Conservation (phyloP, 208 protist genomes). For the Angomonas desouzai region DNA sequence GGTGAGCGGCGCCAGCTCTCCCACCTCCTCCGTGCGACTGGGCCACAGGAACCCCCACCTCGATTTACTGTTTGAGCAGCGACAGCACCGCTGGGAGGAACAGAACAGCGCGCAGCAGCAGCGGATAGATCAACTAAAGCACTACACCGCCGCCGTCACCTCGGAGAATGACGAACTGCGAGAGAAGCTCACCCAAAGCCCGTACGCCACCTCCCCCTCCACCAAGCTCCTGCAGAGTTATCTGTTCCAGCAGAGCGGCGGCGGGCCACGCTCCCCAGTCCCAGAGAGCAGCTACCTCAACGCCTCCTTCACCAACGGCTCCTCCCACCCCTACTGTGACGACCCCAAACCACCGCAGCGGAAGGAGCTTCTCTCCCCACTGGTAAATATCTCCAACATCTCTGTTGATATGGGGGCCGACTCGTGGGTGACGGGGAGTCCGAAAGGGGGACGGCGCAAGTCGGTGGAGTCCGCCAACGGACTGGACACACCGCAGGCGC, state of each 20-base stretch:
- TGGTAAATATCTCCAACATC: neutral
- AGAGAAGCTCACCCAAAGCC: neutral
- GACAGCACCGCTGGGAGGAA: neutral
- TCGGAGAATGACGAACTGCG: neutral
- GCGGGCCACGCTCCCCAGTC: neutral
- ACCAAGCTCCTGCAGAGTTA: neutral
- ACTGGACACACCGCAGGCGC: neutral
- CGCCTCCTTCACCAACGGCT: neutral
- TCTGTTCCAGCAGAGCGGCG: neutral
- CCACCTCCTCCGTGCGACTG: slow-evolving; percentile 1
- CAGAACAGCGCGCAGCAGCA: neutral
- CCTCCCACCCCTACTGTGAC: neutral
- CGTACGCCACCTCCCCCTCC: neutral
- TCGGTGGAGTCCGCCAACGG: neutral
- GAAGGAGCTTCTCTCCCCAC: neutral
- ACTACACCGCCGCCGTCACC: neutral
- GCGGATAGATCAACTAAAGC: neutral
- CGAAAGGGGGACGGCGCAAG: neutral
- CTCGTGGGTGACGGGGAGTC: neutral
- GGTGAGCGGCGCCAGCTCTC: neutral
- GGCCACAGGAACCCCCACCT: neutral
- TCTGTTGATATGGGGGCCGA: neutral
- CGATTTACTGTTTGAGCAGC: neutral
- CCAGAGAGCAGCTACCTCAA: neutral
- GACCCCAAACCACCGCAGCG: neutral